Evolutionary conservation across 345 rosid species (phyloP), one percentile per base, ranked within the genome.

Genomic region (Lepidium didymum): DNA sequence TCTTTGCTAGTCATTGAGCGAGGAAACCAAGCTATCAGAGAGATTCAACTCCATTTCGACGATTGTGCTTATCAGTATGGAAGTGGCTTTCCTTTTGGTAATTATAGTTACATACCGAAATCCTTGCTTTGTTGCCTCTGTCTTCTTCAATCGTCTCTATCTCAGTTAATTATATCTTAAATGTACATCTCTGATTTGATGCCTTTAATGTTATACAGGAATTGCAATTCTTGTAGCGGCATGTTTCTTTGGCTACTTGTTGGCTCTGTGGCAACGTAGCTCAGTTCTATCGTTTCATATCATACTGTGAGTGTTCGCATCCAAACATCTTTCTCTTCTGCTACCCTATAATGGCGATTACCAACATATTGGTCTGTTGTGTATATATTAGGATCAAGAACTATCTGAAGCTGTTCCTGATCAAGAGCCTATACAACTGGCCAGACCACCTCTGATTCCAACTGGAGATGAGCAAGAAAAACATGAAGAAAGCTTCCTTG

Each of bases 11-110:
- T 94, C 41, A 81, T 91, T 60, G 97, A 94, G 81, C 83, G 99
- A 72, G 99, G 97, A 75, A 89, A 89, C 77, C 84, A 27, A 71
- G 99, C 97, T 29, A 87, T 91, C 36, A 83, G 99, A 76, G 99
- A 94, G 83, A 94, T 94, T 68, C 99, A 89, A 42, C 97, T 94
- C 69, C 92, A 81, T 83, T 94, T 94, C 51, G 99, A 94, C 62
- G 95, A 94, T 77, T 94, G 99, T 79, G 92, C 95, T 63, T 80
- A 94, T 81, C 96, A 87, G 55, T 94, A 91, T 79, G 95, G 81
- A 77, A 91, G 86, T 79, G 87, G 86, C 54, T 91, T 94, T 75
- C 97, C 99, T 55, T 85, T 89, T 27, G 97, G 99, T 94, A 81
- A 69, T 66, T 81, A 69, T 66, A 9, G 36, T 18, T 23, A 60